Base-by-base conservation (phyloP, 495 filamentous ascomycete species). In the Hyaloscypha variabilis region DNA sequence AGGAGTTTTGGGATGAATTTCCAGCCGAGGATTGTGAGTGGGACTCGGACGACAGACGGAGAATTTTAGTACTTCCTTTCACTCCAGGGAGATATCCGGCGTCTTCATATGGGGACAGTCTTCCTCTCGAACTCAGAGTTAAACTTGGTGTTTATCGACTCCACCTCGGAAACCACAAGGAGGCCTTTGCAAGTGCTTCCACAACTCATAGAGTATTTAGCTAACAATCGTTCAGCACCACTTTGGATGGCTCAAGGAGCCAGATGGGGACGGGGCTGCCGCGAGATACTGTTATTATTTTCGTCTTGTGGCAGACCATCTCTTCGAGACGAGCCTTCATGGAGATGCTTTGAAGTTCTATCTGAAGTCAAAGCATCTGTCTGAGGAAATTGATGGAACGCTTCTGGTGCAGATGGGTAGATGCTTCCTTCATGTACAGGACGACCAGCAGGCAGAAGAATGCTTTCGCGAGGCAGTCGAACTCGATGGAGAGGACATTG, bases 21-120 rank as follows among this genome's bases (percentile, higher is more conserved):
- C 74, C 82, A 8, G 81, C 85, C 8, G 93, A 98, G 72, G 95
- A 99, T 75, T 84, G 93, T 63, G 95, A 99, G 79, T 99, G 92
- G 91, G 95, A 99, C 71, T 68, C 83, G 3, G 83, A 87, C 29
- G 86, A 94, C 77, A 80, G 82, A 2, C 88, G 91, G 31, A 84
- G 93, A 46, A 42, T 39, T 8, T 79, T 78, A 39, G 81, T 86
- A 31, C 77, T 84, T 17, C 77, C 82, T 26, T 81, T 81, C 46
- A 73, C 77, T 26, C 66, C 76, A 1, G 83, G 83, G 6, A 71
- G 75, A 60, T 89, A 86, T 75, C 81, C 84, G 1, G 71, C 70
- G 14, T 81, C 84, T 25, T 78, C 82, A 0, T 98, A 97, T 71
- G 92, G 92, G 3, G 74, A 82, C 34, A 88, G 89, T 1, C 81